Percentiles rank a stretch among this genome's conserved stretches.
phyloP scores from a whole-genome alignment of 495 filamentous ascomycete genomes.

The Rhizodiscina lignyota region DNA sequence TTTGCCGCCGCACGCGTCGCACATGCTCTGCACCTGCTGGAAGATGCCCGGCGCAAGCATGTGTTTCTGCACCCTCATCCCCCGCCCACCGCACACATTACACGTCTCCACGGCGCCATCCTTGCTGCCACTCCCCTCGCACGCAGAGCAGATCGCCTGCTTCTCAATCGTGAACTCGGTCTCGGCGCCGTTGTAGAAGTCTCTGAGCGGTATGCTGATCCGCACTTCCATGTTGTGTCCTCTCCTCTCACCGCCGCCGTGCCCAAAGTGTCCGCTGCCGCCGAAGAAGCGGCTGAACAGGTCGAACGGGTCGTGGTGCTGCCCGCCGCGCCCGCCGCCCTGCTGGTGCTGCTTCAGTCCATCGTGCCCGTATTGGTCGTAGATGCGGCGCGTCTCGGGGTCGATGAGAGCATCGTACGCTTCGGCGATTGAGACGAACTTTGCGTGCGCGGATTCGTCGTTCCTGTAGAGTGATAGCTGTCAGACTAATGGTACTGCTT shows the following conservation, averaged over 20 bases:
- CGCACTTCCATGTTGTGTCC: slow-evolving; percentile 86
- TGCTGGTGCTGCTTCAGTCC: slow-evolving; percentile 72
- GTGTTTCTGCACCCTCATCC: slow-evolving; percentile 66
- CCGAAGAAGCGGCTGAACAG: slow-evolving; percentile 96
- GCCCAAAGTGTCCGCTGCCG: slow-evolving; percentile 67
- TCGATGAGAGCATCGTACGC: slow-evolving; percentile 90
- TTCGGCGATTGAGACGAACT: slow-evolving; percentile 89
- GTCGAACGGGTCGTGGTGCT: slow-evolving; percentile 82
- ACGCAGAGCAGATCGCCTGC: slow-evolving; percentile 86
- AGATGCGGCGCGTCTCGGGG: slow-evolving; percentile 67
- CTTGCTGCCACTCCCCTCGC: slow-evolving; percentile 69
- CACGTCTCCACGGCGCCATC: slow-evolving; percentile 75
- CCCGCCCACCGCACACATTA: slow-evolving; percentile 56
- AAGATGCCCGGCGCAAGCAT: slow-evolving; percentile 91
- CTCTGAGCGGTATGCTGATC: slow-evolving; percentile 62
- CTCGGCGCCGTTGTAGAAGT: slow-evolving; percentile 83
- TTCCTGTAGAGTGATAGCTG: slow-evolving; percentile 28
- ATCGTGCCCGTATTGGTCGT: slow-evolving; percentile 91
- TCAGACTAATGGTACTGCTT: too few relatives aligned
- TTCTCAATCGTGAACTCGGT: slow-evolving; percentile 83
- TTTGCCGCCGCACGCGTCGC: slow-evolving; percentile 73
- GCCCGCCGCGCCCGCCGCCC: slow-evolving; percentile 40
- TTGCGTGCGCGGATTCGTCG: slow-evolving; percentile 66
- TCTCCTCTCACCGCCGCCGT: slow-evolving; percentile 55
- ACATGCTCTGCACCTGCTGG: slow-evolving; percentile 86